These are phyloP conservation scores for Coemansia sp. DNA, from an alignment of 192 early-diverging fungal species.

Conservation along the genomic window DNA sequence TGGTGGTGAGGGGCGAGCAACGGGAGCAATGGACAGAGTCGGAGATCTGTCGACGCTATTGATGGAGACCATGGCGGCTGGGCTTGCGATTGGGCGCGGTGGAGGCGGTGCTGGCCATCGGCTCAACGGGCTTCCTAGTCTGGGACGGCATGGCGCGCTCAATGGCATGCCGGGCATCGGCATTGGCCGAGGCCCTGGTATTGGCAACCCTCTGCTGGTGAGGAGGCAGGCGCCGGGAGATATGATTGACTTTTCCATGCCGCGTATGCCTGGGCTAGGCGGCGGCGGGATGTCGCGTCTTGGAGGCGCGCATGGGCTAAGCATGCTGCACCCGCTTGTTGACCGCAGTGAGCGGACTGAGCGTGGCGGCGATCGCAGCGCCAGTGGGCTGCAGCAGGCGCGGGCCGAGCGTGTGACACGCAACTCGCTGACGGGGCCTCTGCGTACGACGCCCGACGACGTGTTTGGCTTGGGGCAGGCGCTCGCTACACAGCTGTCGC, in stretches of 20 bases:
- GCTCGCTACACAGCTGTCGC: slow-evolving; percentile 42
- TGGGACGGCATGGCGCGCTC: slow-evolving; percentile 19
- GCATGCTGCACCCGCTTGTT: slow-evolving; percentile 46
- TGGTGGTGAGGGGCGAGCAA: background rate
- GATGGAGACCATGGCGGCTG: slow-evolving; percentile 30
- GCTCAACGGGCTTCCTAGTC: background rate
- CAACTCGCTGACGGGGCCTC: slow-evolving; percentile 27
- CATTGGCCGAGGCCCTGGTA: slow-evolving; percentile 6
- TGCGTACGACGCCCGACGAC: slow-evolving; percentile 37
- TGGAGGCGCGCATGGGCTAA: slow-evolving; percentile 18
- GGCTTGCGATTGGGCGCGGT: slow-evolving; percentile 14
- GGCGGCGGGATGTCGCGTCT: slow-evolving; percentile 12
- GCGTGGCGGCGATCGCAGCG: slow-evolving; percentile 21
- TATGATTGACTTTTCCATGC: slow-evolving; percentile 22
- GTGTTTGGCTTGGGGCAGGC: slow-evolving; percentile 41
- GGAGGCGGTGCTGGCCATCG: slow-evolving; percentile 14
- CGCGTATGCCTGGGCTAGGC: slow-evolving; percentile 31
- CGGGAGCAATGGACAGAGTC: slow-evolving; percentile 1
- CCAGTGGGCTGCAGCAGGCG: slow-evolving; percentile 31
- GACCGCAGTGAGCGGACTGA: slow-evolving; percentile 18
- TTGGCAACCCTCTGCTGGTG: background rate
- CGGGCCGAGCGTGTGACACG: slow-evolving; percentile 50
- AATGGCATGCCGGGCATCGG: slow-evolving; percentile 25
- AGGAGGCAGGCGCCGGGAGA: slow-evolving; percentile 23
- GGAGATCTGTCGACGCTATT: slow-evolving; percentile 25